Conservation (phyloP, 1,284 basidiomycete species). For the Agaricales sp. region DNA sequence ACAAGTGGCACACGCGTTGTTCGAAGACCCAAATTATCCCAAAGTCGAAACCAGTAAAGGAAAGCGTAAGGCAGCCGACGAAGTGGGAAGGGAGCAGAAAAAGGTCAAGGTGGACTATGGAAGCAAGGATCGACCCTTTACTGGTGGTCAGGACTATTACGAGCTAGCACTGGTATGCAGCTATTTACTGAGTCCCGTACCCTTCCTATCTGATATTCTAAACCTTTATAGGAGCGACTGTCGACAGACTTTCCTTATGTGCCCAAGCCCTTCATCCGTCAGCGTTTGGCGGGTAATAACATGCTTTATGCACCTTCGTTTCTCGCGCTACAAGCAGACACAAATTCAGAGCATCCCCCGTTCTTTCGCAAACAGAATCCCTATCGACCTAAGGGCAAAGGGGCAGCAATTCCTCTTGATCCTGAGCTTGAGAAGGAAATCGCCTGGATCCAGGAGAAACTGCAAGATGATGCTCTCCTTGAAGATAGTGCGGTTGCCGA, state of each 20-base stretch:
- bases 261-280: conserved; percentile 40
- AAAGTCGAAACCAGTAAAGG: conserved; percentile 37
- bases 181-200: not conserved
- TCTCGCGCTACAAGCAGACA: conserved; percentile 30
- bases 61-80: conserved; percentile 34
- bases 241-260: conserved; percentile 45
- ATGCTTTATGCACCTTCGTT: conserved; percentile 51
- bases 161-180: conserved; percentile 38
- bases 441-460: conserved; percentile 27
- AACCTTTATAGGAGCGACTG: conserved; percentile 35
- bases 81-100: conserved; percentile 14
- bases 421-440: conserved; percentile 25
- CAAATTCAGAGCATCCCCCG: conserved; percentile 20
- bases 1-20: conserved; percentile 42
- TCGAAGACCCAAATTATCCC: conserved; percentile 56
- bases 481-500: conserved; percentile 17
- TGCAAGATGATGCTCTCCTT: conserved; percentile 21
- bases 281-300: conserved; percentile 25
- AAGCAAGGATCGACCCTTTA: conserved; percentile 28
- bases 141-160: conserved; percentile 33
- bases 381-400: conserved; percentile 26
- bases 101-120: conserved; percentile 41
- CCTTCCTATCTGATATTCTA: conserved; percentile 1
- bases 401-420: conserved; percentile 19
- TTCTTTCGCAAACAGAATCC: conserved; percentile 31